A percentile compares a stretch with the other conserved stretches of the same genome.
These are phyloP conservation scores for Rubia yunnanensis DNA, from an alignment of 257 asterid species.

Conservation along the genomic window DNA sequence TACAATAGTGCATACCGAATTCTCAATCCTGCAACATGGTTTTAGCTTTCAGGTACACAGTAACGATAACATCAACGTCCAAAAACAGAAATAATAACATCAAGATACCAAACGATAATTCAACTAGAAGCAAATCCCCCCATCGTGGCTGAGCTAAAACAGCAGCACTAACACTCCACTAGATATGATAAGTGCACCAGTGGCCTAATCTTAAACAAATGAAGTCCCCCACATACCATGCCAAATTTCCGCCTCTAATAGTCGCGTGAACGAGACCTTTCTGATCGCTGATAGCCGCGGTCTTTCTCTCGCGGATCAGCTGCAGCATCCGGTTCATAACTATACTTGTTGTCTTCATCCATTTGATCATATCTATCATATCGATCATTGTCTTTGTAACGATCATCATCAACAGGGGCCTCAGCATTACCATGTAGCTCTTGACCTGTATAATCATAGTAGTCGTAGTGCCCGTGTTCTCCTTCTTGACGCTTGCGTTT, in stretches of 20 bases:
- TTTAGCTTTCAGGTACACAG: not conserved
- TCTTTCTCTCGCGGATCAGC: slow-evolving; percentile 48
- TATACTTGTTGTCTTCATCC: slow-evolving; percentile 66
- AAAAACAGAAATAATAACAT: not conserved
- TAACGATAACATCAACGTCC: not conserved
- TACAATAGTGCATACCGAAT: not conserved
- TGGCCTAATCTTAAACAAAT: no score
- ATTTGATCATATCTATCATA: slow-evolving; percentile 60
- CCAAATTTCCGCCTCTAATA: not conserved
- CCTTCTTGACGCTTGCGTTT: slow-evolving; percentile 38
- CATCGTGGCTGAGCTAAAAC: not conserved
- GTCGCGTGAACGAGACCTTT: slow-evolving; percentile 50
- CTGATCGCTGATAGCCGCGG: slow-evolving; percentile 32
- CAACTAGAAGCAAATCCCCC: not conserved
- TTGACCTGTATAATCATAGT: slow-evolving; percentile 46
- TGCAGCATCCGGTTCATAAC: slow-evolving; percentile 46
- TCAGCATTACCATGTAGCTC: slow-evolving; percentile 39
- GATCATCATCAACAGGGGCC: slow-evolving; percentile 44
- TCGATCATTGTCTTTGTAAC: slow-evolving; percentile 45
- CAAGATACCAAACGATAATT: not conserved
- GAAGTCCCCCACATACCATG: no score
- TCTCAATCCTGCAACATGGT: not conserved
- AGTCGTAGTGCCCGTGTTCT: slow-evolving; percentile 41
- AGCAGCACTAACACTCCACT: not conserved
- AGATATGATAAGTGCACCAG: not conserved